Conservation (phyloP, 139 green algal genomes). For the Picochlorum costavermella region DNA sequence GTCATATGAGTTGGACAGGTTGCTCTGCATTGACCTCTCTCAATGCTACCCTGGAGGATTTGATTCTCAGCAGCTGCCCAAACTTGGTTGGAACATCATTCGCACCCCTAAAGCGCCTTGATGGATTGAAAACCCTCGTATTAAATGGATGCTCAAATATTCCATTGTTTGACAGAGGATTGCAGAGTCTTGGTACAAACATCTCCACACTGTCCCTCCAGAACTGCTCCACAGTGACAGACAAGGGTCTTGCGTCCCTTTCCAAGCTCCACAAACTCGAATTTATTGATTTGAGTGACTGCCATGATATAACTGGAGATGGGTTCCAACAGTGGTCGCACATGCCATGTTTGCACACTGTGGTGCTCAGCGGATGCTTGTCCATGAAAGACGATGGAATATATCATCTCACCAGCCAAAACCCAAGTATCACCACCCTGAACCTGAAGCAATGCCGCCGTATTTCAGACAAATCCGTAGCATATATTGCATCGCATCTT, state of each 20-base stretch:
- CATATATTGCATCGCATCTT: conserved; percentile 11
- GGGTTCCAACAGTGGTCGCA: conserved; percentile 4
- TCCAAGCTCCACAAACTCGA: conserved; percentile 14
- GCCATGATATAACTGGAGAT: conserved; percentile 6
- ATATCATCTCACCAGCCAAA: conserved; percentile 7
- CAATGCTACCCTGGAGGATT: not conserved
- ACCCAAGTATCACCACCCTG: conserved; percentile 9
- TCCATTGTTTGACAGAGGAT: conserved; percentile 15
- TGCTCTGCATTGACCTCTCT: conserved; percentile 9
- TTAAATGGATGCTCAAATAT: conserved; percentile 22
- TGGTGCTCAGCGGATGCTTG: conserved; percentile 28
- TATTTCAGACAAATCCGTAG: conserved; percentile 25
- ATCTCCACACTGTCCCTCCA: conserved; percentile 15
- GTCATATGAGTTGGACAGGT: conserved; percentile 13
- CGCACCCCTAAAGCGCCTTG: not conserved
- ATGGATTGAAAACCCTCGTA: conserved; percentile 7
- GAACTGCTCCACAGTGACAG: conserved; percentile 32
- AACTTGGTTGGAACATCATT: conserved; percentile 17
- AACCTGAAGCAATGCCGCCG: conserved; percentile 39
- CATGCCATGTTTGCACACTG: conserved; percentile 5
- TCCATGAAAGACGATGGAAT: conserved; percentile 27
- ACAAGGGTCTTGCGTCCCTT: conserved; percentile 29
- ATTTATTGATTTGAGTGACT: conserved; percentile 29
- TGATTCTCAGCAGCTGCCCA: conserved; percentile 24
- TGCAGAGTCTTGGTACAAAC: not conserved